Evolutionary conservation across 495 filamentous ascomycete species (phyloP), one percentile per base, ranked within the genome.

Genomic region (Talaromyces proteolyticus): DNA sequence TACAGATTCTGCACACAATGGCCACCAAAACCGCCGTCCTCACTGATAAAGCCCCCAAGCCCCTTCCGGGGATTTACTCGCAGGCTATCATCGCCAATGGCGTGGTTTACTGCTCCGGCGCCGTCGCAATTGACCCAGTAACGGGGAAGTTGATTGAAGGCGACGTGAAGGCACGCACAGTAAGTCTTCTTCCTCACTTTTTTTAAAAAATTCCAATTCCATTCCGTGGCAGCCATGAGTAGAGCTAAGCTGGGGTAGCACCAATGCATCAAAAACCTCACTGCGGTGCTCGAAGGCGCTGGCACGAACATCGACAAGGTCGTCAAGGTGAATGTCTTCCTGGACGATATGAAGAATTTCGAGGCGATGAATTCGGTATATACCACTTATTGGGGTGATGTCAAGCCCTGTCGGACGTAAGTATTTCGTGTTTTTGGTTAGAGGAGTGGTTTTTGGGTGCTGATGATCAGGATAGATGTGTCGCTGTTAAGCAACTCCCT

Each of bases 271-370:
- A 74, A 78, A 54, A 89, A 87, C 62, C 72, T 89, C 20, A 67
- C 70, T 2, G 75, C 79, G n/a, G 73, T 89, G 23, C 77, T 89
- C 39, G 71, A 79, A 50, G 85, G 78, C 26, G 80, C 84, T 2
- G 81, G 81, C 6, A 80, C 79, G 38, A 66, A 67, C 36, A 66
- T 88, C 44, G 69, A 70, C 50, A 84, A 84, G 54, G 84, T 87
- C 11, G 75, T 89, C 44, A 86, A 88, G 62, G 79, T 81, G 54
- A 85, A 80, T 53, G 79, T 88, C 41, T 89, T 86, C 62, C 59
- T 89, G 37, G 76, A 78, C 5, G 75, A 75, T 49, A 88, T 89
- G 84, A 77, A 78, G 46, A 76, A 86, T 57, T 88, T 88, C 50
- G 74, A 72, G 10, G 77, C 79, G 40, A 80, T 87, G 78, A 87